Conservation (phyloP, 768 basidiomycete genomes). For the Suillus subaureus region DNA sequence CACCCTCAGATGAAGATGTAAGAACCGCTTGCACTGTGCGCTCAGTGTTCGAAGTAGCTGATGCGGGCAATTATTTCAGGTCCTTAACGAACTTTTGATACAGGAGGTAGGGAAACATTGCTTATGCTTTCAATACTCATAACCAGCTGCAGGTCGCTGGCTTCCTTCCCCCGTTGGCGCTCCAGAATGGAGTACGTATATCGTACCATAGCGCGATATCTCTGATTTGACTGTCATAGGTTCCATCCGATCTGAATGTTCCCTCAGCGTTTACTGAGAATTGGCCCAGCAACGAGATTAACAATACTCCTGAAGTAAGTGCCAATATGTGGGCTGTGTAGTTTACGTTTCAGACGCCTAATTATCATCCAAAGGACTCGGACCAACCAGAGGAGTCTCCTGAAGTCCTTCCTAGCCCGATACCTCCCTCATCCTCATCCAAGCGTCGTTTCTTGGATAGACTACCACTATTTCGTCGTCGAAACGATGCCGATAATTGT, state of each 20-base stretch:
- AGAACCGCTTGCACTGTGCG: not conserved
- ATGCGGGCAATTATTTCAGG: not conserved
- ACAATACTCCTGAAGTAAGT: not conserved
- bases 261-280: not conserved
- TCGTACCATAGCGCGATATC: not conserved
- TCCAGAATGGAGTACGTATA: not conserved
- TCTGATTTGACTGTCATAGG: not conserved
- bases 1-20: constrained; percentile 7
- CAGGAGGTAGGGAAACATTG: not conserved
- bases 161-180: constrained; percentile 5
- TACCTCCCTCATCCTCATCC: not conserved
- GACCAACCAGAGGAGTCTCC: not conserved
- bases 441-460: not conserved
- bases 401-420: not conserved
- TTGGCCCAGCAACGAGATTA: not conserved
- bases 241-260: not conserved
- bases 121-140: not conserved
- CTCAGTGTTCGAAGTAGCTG: not conserved
- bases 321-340: not conserved
- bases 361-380: not conserved
- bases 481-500: not conserved
- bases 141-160: not conserved
- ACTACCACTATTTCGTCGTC: not conserved
- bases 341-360: not conserved
- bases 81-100: constrained; percentile 4